Percentiles rank a stretch among this genome's conserved stretches.
Conservation (phyloP, 1,284 basidiomycete species). For the Ceratobasidium sp. region DNA sequence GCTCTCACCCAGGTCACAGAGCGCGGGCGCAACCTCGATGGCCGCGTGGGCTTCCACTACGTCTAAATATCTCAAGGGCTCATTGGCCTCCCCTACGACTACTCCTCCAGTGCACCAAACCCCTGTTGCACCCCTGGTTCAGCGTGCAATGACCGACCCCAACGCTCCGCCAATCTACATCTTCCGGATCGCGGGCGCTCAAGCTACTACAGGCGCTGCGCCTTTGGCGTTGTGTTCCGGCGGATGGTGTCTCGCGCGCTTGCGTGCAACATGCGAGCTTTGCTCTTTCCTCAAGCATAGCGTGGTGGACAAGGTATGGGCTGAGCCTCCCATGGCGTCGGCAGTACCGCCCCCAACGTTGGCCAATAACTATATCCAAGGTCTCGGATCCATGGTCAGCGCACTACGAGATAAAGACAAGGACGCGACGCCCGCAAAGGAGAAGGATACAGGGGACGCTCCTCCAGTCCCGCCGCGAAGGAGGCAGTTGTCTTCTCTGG, state of each 20-base stretch:
- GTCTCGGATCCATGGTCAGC: constrained; percentile 23
- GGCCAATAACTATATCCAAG: neutral
- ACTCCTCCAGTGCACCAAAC: constrained; percentile 1
- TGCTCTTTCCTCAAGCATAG: constrained; percentile 90
- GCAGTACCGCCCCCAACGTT: constrained; percentile 39
- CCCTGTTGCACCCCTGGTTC: constrained; percentile 19
- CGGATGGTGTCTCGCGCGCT: constrained; percentile 81
- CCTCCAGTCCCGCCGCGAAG: constrained; percentile 45
- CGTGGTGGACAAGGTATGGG: constrained; percentile 87
- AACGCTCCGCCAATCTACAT: constrained; percentile 56
- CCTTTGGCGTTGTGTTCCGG: constrained; percentile 82
- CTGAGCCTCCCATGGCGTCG: constrained; percentile 67
- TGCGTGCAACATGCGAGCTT: constrained; percentile 89
- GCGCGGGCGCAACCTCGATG: constrained; percentile 13
- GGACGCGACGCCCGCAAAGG: neutral
- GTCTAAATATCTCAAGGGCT: constrained; percentile 46
- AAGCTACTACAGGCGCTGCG: constrained; percentile 33
- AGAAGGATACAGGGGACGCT: constrained; percentile 24
- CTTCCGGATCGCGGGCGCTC: constrained; percentile 57
- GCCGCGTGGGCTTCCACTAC: constrained; percentile 49
- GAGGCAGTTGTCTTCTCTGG: constrained; percentile 38
- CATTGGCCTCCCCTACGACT: constrained; percentile 37
- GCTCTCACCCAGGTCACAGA: constrained; percentile 36
- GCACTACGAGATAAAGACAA: constrained; percentile 31
- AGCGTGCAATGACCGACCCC: constrained; percentile 40